Base-by-base conservation (phyloP, 2,329 filamentous ascomycete genomes). In the Fusarium sp. region DNA sequence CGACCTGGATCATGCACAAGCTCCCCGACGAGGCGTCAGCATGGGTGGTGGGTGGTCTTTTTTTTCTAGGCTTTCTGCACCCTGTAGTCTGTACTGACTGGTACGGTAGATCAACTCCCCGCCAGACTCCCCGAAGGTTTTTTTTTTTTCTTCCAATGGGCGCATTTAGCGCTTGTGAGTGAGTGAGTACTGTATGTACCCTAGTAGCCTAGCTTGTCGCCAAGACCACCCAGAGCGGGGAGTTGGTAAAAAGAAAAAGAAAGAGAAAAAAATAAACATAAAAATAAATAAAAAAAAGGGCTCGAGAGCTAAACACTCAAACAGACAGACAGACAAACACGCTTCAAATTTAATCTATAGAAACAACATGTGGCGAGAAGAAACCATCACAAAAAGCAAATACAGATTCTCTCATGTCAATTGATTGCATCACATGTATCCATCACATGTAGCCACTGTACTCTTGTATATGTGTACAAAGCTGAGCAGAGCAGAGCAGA, bases 31-130 rank as follows among this genome's bases (percentile, higher is more conserved):
- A 49, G 44, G 61, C 55, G 56, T 52, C 25, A 23, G 32, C 48
- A 42, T 29, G 53, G 49, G 49, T 42, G 49, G 49, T 42, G 19
- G 44, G 23, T 25, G 23, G 23, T 25, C 23, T 25, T 25, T 25
- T 31, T 9, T 31, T 31, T 19, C 19, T 19, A 19, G 29, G 29
- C 29, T 31, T 6, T 25, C 23, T 25, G 8, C 13, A 13, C 37
- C 39, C 9, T 37, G 25, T 33, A 9, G 21, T 17, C n/a, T n/a
- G n/a, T n/a, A n/a, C n/a, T n/a, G n/a, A n/a, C n/a, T n/a, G n/a
- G n/a, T n/a, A n/a, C n/a, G 23, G 13, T 25, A 53, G 53, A 59
- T 66, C 45, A 55, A 61, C 65, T 67, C 65, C 65, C 65, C 65
- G 65, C 17, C 29, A 19, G 32, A 44, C 29, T 46, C 27, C 25